A percentile compares a stretch with the other conserved stretches of the same genome.
Evolutionary conservation across 768 basidiomycete genomes (phyloP).

Genomic region (Mycena vulgaris): DNA sequence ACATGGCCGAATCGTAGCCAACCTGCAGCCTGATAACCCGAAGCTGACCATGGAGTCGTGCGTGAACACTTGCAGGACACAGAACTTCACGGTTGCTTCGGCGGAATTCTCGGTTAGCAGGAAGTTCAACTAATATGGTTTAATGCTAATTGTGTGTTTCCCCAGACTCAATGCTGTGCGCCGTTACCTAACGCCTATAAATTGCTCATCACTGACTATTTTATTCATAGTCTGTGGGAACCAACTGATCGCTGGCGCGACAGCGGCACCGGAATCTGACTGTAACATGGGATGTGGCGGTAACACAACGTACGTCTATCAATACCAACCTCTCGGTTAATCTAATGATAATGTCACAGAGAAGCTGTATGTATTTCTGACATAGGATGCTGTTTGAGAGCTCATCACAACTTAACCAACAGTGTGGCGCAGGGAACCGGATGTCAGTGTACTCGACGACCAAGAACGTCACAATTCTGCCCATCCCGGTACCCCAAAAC

Average conservation of each 20-base stretch:
- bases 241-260: constrained; percentile 74
- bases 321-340: background rate
- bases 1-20: constrained; percentile 71
- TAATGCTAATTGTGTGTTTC: constrained; percentile 58
- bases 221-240: constrained; percentile 77
- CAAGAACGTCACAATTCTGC: constrained; percentile 65
- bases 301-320: constrained; percentile 68
- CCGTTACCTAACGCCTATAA: constrained; percentile 26
- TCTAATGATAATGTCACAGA: constrained; percentile 50
- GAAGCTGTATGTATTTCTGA: constrained; percentile 56
- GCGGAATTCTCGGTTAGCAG: constrained; percentile 73
- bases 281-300: constrained; percentile 89
- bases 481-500: constrained; percentile 71
- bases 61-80: constrained; percentile 67
- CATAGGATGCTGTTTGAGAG: background rate
- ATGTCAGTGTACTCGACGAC: constrained; percentile 79
- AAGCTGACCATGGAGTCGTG: constrained; percentile 73
- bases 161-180: constrained; percentile 60
- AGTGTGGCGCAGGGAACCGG: constrained; percentile 80
- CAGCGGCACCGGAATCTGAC: constrained; percentile 58
- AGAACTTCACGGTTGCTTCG: constrained; percentile 78
- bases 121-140: background rate
- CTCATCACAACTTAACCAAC: constrained; percentile 1
- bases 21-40: constrained; percentile 49
- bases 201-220: background rate